A percentile compares a stretch with the other conserved stretches of the same genome.
These are phyloP conservation scores for Xerocomus potaroensis DNA, from an alignment of 768 basidiomycete species.

Conservation along the genomic window DNA sequence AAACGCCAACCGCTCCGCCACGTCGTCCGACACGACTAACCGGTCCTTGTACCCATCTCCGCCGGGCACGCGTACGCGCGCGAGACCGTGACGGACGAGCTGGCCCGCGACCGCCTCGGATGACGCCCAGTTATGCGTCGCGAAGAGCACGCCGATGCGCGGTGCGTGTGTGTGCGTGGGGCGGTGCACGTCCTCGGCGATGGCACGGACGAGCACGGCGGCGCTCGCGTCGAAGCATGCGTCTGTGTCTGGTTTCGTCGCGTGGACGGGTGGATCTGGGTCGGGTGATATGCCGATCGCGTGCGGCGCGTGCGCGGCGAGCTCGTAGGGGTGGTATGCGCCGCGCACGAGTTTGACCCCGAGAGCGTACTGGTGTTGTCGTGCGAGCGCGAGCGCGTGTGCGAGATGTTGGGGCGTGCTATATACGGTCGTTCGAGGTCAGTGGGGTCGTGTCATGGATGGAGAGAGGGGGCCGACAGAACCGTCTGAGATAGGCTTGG, in stretches of 20 bases:
- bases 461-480: conserved; percentile 1
- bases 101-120: conserved; percentile 57
- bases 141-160: conserved; percentile 68
- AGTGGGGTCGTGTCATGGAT: neutral
- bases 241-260: conserved; percentile 68
- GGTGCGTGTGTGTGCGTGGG: conserved; percentile 9
- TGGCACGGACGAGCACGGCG: conserved; percentile 47
- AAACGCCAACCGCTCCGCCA: conserved; percentile 63
- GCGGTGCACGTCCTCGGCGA: conserved; percentile 47
- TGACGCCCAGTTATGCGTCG: conserved; percentile 81
- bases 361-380: conserved; percentile 61
- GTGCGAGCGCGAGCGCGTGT: conserved; percentile 62
- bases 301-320: conserved; percentile 36
- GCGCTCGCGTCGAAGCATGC: conserved; percentile 64
- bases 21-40: conserved; percentile 46
- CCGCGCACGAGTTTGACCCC: conserved; percentile 93
- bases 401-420: conserved; percentile 70
- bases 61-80: conserved; percentile 19
- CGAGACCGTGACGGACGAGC: conserved; percentile 52
- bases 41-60: conserved; percentile 19
- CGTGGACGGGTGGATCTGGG: conserved; percentile 62
- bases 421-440: too few relatives aligned
- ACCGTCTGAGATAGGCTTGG: conserved; percentile 85
- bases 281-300: conserved; percentile 53
- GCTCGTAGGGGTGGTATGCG: conserved; percentile 82